These are phyloP conservation scores for Cordyceps fumosorosea DNA, from an alignment of 2,329 filamentous ascomycete genomes.

Conservation along the genomic window DNA sequence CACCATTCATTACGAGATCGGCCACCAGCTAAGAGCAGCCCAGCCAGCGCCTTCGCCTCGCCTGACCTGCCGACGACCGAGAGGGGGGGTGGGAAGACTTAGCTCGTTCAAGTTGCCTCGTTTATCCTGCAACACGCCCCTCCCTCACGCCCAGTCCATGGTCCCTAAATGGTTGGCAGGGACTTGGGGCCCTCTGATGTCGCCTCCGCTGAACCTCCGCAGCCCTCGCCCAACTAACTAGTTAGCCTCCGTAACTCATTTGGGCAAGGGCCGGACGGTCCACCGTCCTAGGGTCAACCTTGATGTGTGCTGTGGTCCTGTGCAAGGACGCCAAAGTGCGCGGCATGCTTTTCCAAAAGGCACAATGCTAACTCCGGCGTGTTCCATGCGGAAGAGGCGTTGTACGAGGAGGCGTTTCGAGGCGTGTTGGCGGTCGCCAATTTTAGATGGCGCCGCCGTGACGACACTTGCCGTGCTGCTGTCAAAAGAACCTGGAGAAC, in stretches of 20 bases:
- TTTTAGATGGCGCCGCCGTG: background rate
- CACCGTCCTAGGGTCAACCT: slow-evolving; percentile 2
- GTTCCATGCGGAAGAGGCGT: background rate
- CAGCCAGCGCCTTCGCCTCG: slow-evolving; percentile 12
- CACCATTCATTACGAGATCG: slow-evolving; percentile 10
- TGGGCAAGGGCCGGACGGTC: slow-evolving; percentile 2
- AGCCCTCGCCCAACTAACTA: background rate
- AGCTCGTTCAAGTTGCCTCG: background rate
- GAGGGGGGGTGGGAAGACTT: background rate
- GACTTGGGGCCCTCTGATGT: background rate
- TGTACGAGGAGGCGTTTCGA: slow-evolving; percentile 1
- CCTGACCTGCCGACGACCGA: slow-evolving; percentile 10
- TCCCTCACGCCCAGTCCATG: background rate
- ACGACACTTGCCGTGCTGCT: background rate
- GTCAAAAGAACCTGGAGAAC: background rate
- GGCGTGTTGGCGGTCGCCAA: background rate
- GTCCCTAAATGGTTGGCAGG: background rate
- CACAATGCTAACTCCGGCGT: slow-evolving; percentile 7
- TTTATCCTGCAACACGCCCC: background rate
- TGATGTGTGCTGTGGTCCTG: background rate
- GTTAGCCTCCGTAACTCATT: background rate
- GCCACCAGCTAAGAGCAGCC: slow-evolving; percentile 11
- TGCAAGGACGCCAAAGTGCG: background rate
- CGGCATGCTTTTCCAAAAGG: background rate
- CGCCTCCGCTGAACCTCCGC: slow-evolving; percentile 11